A percentile compares a stretch with the other conserved stretches of the same genome.
These are phyloP conservation scores for Pythium aristosporum DNA, from an alignment of 352 stramenopile species.

Conservation along the genomic window DNA sequence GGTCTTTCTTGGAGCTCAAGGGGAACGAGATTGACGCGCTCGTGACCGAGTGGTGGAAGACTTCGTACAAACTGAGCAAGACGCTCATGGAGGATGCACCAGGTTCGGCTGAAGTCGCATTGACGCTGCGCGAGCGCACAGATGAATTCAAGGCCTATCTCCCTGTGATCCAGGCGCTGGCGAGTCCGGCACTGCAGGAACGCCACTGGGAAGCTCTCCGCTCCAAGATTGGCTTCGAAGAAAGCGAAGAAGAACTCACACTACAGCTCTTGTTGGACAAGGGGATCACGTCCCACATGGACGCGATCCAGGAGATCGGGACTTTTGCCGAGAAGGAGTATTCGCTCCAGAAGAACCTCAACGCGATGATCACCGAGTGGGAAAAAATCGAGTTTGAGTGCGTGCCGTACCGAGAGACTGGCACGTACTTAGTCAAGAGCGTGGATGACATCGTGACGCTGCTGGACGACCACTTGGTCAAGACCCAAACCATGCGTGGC, in stretches of 20 bases:
- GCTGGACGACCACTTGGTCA: conserved; percentile 93
- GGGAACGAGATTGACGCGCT: conserved; percentile 85
- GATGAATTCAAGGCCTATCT: conserved; percentile 92
- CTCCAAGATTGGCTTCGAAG: conserved; percentile 88
- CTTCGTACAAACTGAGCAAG: conserved; percentile 91
- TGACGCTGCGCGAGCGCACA: conserved; percentile 87
- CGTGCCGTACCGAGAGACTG: conserved; percentile 90
- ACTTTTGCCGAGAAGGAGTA: conserved; percentile 96
- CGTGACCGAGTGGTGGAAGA: conserved; percentile 94
- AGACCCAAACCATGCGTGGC: conserved; percentile 94
- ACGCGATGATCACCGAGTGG: conserved; percentile 95
- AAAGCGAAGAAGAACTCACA: conserved; percentile 84
- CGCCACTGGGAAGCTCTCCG: conserved; percentile 91
- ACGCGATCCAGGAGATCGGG: conserved; percentile 88
- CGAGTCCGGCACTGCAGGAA: conserved; percentile 90
- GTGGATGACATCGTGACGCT: conserved; percentile 91
- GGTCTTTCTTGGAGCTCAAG: conserved; percentile 90
- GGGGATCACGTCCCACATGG: conserved; percentile 85
- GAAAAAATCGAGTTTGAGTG: conserved; percentile 92
- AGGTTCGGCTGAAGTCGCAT: conserved; percentile 84
- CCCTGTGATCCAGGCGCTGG: conserved; percentile 91
- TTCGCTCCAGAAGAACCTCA: conserved; percentile 91
- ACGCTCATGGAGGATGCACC: conserved; percentile 87
- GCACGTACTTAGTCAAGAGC: conserved; percentile 87
- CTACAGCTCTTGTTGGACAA: conserved; percentile 79